Evolutionary conservation across 2,329 filamentous ascomycete species (phyloP).

Genomic region (Sporothrix luriei): DNA sequence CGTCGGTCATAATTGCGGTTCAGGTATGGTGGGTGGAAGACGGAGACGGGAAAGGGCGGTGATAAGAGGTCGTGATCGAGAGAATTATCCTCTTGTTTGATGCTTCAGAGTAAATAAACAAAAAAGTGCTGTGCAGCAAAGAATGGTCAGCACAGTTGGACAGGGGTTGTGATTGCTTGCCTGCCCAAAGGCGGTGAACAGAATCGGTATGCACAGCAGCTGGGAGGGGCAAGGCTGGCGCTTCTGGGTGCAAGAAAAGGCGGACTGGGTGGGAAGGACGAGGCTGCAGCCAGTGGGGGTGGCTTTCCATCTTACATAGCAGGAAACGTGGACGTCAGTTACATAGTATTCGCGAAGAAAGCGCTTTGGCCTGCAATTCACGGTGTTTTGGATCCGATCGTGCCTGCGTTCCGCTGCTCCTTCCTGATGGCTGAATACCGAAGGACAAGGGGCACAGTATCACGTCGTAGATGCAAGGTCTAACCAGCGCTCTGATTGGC

Average conservation of each 20-base stretch:
- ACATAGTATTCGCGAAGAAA: too few species aligned
- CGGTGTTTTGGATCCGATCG: background rate
- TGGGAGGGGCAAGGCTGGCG: constrained; percentile 28
- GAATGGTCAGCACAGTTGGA: constrained; percentile 16
- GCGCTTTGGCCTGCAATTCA: background rate
- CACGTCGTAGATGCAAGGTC: background rate
- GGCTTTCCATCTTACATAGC: background rate
- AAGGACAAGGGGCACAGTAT: background rate
- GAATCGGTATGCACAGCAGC: background rate
- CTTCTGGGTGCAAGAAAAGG: background rate
- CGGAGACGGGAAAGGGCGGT: background rate
- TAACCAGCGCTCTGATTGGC: constrained; percentile 15
- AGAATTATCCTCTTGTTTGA: background rate
- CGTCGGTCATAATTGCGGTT: constrained; percentile 31
- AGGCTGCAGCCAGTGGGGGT: constrained; percentile 20
- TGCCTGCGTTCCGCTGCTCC: background rate
- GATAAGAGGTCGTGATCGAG: background rate
- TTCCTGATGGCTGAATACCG: background rate
- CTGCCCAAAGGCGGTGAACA: constrained; percentile 28
- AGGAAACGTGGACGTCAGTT: too few species aligned
- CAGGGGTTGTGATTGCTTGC: constrained; percentile 11
- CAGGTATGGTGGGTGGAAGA: background rate
- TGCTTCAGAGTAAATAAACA: constrained; percentile 27
- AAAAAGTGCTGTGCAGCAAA: background rate
- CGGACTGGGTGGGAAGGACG: constrained; percentile 20